These are phyloP conservation scores for Carex pumila DNA, from an alignment of 176 grass and related monocot genomes.

Conservation along the genomic window DNA sequence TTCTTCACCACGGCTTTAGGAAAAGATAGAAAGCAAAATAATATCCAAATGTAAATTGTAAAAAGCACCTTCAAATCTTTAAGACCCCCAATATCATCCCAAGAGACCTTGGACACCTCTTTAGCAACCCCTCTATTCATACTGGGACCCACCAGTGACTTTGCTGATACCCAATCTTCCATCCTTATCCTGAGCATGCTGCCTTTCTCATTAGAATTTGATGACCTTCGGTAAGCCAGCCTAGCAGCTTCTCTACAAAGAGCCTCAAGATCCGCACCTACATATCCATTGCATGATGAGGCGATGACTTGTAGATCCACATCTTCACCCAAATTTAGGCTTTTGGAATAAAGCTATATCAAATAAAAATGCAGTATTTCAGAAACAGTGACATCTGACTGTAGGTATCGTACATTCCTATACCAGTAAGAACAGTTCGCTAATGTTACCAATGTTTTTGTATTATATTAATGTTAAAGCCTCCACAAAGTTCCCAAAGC, in stretches of 20 bases:
- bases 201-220: constrained; percentile 17
- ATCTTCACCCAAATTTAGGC: constrained; percentile 50
- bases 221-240: constrained; percentile 47
- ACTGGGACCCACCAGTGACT: constrained; percentile 49
- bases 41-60: constrained; percentile 7
- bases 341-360: constrained; percentile 66
- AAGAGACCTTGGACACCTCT: constrained; percentile 62
- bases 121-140: constrained; percentile 74
- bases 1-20: not conserved
- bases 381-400: not conserved
- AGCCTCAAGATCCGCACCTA: constrained; percentile 81
- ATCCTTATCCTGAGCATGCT: constrained; percentile 32
- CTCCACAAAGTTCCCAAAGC: not conserved
- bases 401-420: not conserved
- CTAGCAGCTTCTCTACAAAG: constrained; percentile 64
- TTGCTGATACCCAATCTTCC: constrained; percentile 75
- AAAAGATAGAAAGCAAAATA: constrained; percentile 8
- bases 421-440: not conserved
- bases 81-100: constrained; percentile 94
- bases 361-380: constrained; percentile 20
- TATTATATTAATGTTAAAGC: not conserved
- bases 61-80: constrained; percentile 66
- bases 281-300: constrained; percentile 82
- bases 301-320: constrained; percentile 68
- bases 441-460: not conserved